Base-by-base conservation (phyloP, 192 early-diverging fungal species). In the Geranomyces michiganensis region DNA sequence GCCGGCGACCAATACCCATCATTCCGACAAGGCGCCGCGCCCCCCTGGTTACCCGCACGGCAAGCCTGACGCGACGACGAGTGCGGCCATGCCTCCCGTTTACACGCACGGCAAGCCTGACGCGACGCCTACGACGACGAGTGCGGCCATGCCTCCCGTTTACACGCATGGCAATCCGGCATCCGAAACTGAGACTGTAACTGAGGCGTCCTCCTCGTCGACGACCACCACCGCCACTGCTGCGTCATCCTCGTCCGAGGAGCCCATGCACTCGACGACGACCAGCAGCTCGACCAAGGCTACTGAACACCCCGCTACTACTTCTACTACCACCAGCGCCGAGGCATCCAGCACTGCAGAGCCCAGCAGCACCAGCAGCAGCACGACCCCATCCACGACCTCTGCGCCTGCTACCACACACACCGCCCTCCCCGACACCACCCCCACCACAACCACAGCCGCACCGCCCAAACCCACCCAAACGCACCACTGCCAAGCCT, bases 241-340 rank as follows among this genome's bases (percentile, higher is more conserved):
- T 53, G 51, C 51, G 51, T 9, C 51, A 6, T 6, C 51, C 51
- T n/a, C 51, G n/a, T 4, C 19, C 7, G 24, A 2, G 4, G 51
- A n/a, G n/a, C 7, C 51, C 7, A 53, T 17, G 3, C n/a, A 53
- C 19, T n/a, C 24, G 51, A 53, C 51, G 6, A 7, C 3, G 51
- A 53, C 51, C 51, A 53, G n/a, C 24, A 53, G n/a, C n/a, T 53
- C 51, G 24, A 53, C 51, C 51, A 53, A 4, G 51, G n/a, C 51
- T 17, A 53, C 51, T 53, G 51, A 53, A 15, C n/a, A 53, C n/a
- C 51, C 51, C 15, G 24, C 51, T 2, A 26, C 51, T n/a, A 53
- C 51, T 53, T 9, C 15, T 26, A 53, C 51, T 15, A 41, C 36
- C 36, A 7, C 36, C 36, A 7, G 5, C 36, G 3, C 36, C 10